These are phyloP conservation scores for Spongiforma sp. DNA, from an alignment of 1,284 basidiomycete genomes.

Conservation along the genomic window DNA sequence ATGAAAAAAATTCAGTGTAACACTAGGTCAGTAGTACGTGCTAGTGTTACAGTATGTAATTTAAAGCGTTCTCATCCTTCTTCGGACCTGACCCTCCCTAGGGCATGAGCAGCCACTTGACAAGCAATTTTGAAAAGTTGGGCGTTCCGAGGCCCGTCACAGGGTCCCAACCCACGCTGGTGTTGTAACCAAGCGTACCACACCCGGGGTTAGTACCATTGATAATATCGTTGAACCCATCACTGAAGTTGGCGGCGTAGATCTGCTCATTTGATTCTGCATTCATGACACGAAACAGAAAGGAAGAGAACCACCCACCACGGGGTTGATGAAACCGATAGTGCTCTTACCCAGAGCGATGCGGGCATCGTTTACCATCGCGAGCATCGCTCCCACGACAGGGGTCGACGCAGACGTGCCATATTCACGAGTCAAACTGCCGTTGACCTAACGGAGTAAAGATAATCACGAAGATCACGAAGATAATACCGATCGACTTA, in stretches of 20 bases:
- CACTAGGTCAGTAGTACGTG: background rate
- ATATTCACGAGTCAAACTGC: constrained; percentile 40
- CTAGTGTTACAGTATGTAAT: background rate
- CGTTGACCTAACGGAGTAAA: constrained; percentile 40
- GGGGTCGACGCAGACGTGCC: constrained; percentile 46
- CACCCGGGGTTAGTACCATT: constrained; percentile 46
- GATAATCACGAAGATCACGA: too few relatives aligned
- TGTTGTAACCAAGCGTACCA: constrained; percentile 38
- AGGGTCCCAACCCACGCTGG: constrained; percentile 45
- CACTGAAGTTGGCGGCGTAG: constrained; percentile 22
- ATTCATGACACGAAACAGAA: background rate
- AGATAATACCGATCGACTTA: constrained; percentile 15
- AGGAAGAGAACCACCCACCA: constrained; percentile 15
- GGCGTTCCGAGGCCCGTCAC: constrained; percentile 44
- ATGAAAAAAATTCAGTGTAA: too few relatives aligned
- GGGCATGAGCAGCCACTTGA: constrained; percentile 24
- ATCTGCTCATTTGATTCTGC: constrained; percentile 2
- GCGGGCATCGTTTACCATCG: constrained; percentile 52
- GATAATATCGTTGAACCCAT: constrained; percentile 46
- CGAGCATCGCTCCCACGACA: constrained; percentile 45
- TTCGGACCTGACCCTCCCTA: too few relatives aligned
- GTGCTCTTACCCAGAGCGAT: constrained; percentile 42
- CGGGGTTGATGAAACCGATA: constrained; percentile 44
- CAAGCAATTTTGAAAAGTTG: constrained; percentile 30
- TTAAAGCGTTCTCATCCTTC: too few relatives aligned